These are phyloP conservation scores for Corymbia maculata DNA, from an alignment of 345 rosid genomes.

Conservation along the genomic window DNA sequence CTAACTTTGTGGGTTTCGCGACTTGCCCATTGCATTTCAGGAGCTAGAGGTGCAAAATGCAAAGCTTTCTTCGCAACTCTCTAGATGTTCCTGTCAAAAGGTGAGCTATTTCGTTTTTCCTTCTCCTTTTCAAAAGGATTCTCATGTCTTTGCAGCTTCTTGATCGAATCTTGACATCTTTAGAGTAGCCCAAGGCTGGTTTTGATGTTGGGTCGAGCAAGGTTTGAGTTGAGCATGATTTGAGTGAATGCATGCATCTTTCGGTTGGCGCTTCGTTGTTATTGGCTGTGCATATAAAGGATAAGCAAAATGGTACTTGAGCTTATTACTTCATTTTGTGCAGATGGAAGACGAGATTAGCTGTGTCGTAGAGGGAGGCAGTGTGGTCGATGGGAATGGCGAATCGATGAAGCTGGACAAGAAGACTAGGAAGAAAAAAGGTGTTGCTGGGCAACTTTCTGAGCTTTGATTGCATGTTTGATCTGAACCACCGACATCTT, in stretches of 20 bases:
- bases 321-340: background rate
- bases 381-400: conserved; percentile 9
- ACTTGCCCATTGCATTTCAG: conserved; percentile 13
- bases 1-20: background rate
- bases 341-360: conserved; percentile 27
- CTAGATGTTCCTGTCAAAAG: conserved; percentile 45
- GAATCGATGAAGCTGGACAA: background rate
- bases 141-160: background rate
- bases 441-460: background rate
- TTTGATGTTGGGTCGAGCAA: background rate
- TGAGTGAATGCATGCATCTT: background rate
- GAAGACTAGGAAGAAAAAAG: conserved; percentile 2
- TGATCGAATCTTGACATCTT: background rate
- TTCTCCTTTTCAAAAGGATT: background rate
- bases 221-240: background rate
- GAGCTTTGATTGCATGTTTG: background rate
- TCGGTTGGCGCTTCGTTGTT: background rate
- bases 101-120: conserved; percentile 9
- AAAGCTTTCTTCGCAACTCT: conserved; percentile 32
- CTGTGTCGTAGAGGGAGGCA: conserved; percentile 2
- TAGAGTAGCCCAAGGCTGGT: background rate
- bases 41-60: conserved; percentile 59
- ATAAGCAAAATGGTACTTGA: background rate
- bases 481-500: background rate
- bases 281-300: background rate